A percentile compares a stretch with the other conserved stretches of the same genome.
Evolutionary conservation across 176 grass and related monocot genomes (phyloP).

Genomic region (Oryza meridionalis): DNA sequence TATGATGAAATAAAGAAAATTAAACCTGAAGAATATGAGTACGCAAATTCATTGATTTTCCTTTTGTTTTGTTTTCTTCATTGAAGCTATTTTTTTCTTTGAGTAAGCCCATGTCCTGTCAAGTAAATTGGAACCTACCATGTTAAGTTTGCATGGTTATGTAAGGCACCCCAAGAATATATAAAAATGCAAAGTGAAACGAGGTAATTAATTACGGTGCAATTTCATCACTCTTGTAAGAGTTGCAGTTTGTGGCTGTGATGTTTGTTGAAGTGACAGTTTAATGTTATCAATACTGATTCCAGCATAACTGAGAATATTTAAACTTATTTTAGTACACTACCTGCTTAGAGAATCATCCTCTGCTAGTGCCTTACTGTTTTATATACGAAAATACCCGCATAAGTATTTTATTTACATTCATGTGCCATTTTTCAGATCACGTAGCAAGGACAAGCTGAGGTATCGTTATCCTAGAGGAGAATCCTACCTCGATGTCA

Average conservation of each 20-base stretch:
- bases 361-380: background rate
- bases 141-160: slow-evolving; percentile 9
- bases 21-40: slow-evolving; percentile 97
- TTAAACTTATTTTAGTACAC: background rate
- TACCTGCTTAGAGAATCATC: background rate
- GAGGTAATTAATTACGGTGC: background rate
- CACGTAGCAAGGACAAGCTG: slow-evolving; percentile 85
- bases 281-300: background rate
- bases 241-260: background rate
- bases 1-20: slow-evolving; percentile 97
- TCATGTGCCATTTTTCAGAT: slow-evolving; percentile 44
- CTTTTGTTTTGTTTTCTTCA: slow-evolving; percentile 10
- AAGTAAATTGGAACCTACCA: slow-evolving; percentile 23
- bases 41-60: slow-evolving; percentile 37
- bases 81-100: slow-evolving; percentile 6
- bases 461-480: slow-evolving; percentile 96
- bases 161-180: background rate
- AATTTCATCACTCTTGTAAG: background rate
- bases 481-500: slow-evolving; percentile 96
- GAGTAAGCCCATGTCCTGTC: background rate
- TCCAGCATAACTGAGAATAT: background rate
- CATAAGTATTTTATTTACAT: slow-evolving; percentile 11
- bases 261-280: background rate
- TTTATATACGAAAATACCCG: background rate
- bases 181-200: background rate